Evolutionary conservation across 768 basidiomycete species (phyloP).

Genomic region (Pisolithus albus): DNA sequence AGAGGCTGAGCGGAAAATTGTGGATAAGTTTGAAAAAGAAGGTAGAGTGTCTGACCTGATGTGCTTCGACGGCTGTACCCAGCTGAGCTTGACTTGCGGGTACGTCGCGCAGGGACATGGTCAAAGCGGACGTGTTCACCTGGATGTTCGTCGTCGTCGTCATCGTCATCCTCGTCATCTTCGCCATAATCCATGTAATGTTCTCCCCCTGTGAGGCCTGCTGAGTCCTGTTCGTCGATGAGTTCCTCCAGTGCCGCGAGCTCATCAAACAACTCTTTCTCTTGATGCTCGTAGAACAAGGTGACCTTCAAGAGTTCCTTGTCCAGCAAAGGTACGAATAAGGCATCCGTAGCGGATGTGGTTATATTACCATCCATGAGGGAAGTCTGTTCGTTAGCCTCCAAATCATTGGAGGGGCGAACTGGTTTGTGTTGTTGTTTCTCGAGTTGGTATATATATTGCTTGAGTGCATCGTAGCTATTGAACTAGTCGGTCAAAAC

Average conservation of each 20-base stretch:
- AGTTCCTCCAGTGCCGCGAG: conserved; percentile 51
- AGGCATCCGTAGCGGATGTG: conserved; percentile 39
- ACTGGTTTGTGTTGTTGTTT: conserved; percentile 56
- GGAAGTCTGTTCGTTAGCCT: conserved; percentile 54
- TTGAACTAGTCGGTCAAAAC: background rate
- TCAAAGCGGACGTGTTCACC: conserved; percentile 24
- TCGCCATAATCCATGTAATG: conserved; percentile 43
- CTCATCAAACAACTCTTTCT: conserved; percentile 62
- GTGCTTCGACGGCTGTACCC: conserved; percentile 19
- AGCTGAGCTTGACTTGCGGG: conserved; percentile 30
- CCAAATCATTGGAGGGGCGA: conserved; percentile 45
- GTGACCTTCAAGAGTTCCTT: conserved; percentile 76
- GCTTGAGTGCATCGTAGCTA: conserved; percentile 84
- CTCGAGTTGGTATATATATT: conserved; percentile 79
- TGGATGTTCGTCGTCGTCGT: conserved; percentile 49
- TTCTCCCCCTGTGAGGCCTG: conserved; percentile 43
- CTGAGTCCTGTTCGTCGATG: conserved; percentile 53
- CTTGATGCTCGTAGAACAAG: conserved; percentile 72
- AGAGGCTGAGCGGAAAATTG: conserved; percentile 2
- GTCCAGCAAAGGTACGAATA: conserved; percentile 73
- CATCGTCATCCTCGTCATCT: conserved; percentile 53
- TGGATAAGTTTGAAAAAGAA: background rate
- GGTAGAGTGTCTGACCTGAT: conserved; percentile 11
- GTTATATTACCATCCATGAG: conserved; percentile 39
- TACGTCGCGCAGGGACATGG: conserved; percentile 25